These are phyloP conservation scores for Gorgonomyces haynaldii DNA, from an alignment of 192 early-diverging fungal species.

Conservation along the genomic window DNA sequence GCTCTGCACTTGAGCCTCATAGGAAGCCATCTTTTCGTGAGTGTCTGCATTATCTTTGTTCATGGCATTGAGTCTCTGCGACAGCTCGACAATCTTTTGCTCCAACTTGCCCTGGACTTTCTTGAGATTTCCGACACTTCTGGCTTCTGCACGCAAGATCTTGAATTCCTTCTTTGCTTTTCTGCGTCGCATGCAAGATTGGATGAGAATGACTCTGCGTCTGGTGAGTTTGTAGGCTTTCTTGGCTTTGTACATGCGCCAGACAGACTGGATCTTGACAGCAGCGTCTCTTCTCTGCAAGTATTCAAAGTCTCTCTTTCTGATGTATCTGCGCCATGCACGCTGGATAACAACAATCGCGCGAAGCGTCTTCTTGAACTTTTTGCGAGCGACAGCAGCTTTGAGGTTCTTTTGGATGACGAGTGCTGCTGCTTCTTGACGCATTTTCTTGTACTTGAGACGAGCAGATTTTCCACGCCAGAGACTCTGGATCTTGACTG, in stretches of 20 bases:
- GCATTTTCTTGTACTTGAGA: conserved; percentile 38
- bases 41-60: conserved; percentile 58
- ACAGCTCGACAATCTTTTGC: conserved; percentile 91
- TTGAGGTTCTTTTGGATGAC: conserved; percentile 68
- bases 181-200: conserved; percentile 69
- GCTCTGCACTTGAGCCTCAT: conserved; percentile 50
- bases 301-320: conserved; percentile 34
- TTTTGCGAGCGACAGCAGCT: conserved; percentile 37
- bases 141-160: conserved; percentile 66
- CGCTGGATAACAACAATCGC: conserved; percentile 32
- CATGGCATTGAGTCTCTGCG: conserved; percentile 55
- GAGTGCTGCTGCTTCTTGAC: conserved; percentile 56
- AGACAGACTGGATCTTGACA: conserved; percentile 60
- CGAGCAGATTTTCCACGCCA: conserved; percentile 54
- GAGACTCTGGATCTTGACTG: conserved; percentile 52
- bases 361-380: conserved; percentile 19
- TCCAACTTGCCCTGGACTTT: conserved; percentile 89
- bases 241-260: conserved; percentile 54
- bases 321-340: conserved; percentile 26
- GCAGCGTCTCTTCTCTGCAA: conserved; percentile 62
- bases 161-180: conserved; percentile 58
- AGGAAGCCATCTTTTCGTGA: conserved; percentile 39
- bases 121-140: conserved; percentile 85
- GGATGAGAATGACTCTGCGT: conserved; percentile 57
- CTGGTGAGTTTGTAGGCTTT: conserved; percentile 41